Base-by-base conservation (phyloP, 306 rosid species). In the Rosa multiflora region DNA sequence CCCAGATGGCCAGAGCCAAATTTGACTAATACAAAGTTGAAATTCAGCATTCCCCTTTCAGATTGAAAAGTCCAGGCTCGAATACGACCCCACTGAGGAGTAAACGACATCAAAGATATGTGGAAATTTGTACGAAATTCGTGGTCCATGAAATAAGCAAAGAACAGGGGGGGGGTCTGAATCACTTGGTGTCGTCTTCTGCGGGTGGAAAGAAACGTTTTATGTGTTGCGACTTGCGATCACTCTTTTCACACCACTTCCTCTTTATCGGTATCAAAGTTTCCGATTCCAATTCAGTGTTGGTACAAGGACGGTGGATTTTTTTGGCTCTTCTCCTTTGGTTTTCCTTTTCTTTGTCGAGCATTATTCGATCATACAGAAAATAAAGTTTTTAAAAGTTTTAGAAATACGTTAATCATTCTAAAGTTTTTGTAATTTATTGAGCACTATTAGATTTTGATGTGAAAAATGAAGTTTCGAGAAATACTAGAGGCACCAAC, bases 141-240 rank as follows among this genome's bases (percentile, higher is more conserved):
- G 79, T 68, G 74, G 67, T 70, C 63, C 75, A 47, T 2, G 83
- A 51, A 56, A 75, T 32, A 58, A 14, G 51, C 64, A 21, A 26
- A 39, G 21, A 0, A 67, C 1, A 76, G 2, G 39, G 5, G 2
- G 29, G 26, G 13, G 37, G 63, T 53, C 44, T 32, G 64, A 43
- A n/a, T 72, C 74, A 77, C 12, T 84, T 58, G 56, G 37, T 51
- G 81, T 79, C 80, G 70, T 79, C 79, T 79, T 75, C 80, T 39
- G 14, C 74, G 12, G 47, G 70, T 52, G 26, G 74, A 70, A 79
- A 70, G 76, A 21, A 71, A 75, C 83, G 10, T 71, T 55, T 23
- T 51, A 3, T 68, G 58, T 78, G 48, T 47, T 29, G 4, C 56
- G 47, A 59, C 44, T 47, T 29, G 4, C 56, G 47, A 59, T 53